Evolutionary conservation across 116 monocot species (phyloP).

Genomic region (Trichopus zeylanicus): DNA sequence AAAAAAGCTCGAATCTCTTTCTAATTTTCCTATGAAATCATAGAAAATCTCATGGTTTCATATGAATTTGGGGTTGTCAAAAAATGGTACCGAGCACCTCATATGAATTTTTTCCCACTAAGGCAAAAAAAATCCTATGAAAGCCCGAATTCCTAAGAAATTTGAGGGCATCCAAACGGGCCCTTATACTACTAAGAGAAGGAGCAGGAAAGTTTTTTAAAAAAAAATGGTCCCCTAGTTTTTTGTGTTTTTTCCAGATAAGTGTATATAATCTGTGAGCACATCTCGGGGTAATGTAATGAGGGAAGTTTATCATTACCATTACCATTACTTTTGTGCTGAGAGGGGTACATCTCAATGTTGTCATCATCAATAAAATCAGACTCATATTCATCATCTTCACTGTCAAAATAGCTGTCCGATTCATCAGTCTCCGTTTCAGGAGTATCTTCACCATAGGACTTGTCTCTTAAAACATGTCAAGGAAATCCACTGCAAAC

Average conservation of each 20-base stretch:
- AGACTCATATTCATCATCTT: conserved; percentile 67
- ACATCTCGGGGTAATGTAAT: not conserved
- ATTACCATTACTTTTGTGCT: conserved; percentile 67
- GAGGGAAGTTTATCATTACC: not conserved
- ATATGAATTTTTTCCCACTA: too few species aligned
- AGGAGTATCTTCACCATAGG: conserved; percentile 75
- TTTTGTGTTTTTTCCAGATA: not conserved
- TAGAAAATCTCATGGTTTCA: too few species aligned
- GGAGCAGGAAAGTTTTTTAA: too few species aligned
- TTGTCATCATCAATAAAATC: conserved; percentile 76
- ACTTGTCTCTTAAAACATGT: conserved; percentile 48
- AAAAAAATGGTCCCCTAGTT: not conserved
- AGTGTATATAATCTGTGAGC: not conserved
- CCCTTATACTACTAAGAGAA: not conserved
- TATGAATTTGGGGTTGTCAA: too few species aligned
- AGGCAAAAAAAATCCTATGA: too few species aligned
- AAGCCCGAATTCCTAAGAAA: too few species aligned
- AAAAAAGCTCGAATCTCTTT: too few species aligned
- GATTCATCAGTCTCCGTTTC: conserved; percentile 35
- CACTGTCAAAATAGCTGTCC: conserved; percentile 26
- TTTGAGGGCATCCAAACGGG: too few species aligned
- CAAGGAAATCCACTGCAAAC: conserved; percentile 23
- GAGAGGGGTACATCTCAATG: conserved; percentile 37
- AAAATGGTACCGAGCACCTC: too few species aligned
- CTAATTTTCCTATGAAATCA: too few species aligned